A percentile compares a stretch with the other conserved stretches of the same genome.
Evolutionary conservation across 495 filamentous ascomycete species (phyloP).

Genomic region (Penicillium bialowiezense): DNA sequence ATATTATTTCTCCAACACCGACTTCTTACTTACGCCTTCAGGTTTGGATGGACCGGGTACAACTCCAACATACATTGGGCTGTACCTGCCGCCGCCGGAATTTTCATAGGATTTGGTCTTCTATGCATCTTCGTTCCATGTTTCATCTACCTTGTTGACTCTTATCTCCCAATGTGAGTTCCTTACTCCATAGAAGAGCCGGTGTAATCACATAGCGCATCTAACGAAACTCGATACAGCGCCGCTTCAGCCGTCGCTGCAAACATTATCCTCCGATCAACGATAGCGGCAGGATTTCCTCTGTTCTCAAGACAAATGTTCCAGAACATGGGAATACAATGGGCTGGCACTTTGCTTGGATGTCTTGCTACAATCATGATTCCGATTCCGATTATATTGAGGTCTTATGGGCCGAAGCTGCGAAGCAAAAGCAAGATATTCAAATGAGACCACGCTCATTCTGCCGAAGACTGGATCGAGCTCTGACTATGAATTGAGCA

Average conservation of each 20-base stretch:
- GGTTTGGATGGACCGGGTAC: constrained; percentile 46
- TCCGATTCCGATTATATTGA: constrained; percentile 61
- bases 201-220: neutral
- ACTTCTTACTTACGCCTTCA: neutral
- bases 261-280: constrained; percentile 82
- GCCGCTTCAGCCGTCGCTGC: constrained; percentile 86
- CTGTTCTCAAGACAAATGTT: constrained; percentile 84
- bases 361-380: constrained; percentile 67
- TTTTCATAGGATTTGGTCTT: constrained; percentile 35
- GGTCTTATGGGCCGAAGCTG: constrained; percentile 32
- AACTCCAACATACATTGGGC: constrained; percentile 34
- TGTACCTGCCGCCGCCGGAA: constrained; percentile 29
- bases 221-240: constrained; percentile 24
- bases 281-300: constrained; percentile 75
- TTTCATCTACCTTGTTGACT: constrained; percentile 42
- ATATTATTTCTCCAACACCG: neutral
- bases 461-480: constrained; percentile 1
- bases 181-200: constrained; percentile 8
- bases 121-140: constrained; percentile 38
- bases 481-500: constrained; percentile 5
- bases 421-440: constrained; percentile 32
- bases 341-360: constrained; percentile 75
- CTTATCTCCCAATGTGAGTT: constrained; percentile 62
- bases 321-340: constrained; percentile 71
- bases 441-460: neutral